These are phyloP conservation scores for Diutina mesorugosa DNA, from an alignment of 1,139 yeast genomes.

Conservation along the genomic window DNA sequence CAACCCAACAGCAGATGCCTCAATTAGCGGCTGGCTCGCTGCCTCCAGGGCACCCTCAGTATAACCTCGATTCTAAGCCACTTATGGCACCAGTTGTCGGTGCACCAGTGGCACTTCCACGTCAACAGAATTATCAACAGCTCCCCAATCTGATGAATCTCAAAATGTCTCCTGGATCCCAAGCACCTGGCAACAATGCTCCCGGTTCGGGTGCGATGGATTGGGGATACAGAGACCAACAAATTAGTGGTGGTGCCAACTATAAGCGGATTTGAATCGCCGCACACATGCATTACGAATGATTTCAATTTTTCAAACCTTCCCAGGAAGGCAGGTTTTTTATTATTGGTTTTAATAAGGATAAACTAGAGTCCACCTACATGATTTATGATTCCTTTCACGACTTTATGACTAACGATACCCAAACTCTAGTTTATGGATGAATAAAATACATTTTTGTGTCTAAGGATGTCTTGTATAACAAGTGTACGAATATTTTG, in stretches of 20 bases:
- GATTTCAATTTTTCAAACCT: background rate
- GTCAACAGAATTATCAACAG: background rate
- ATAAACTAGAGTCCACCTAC: background rate
- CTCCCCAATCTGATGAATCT: background rate
- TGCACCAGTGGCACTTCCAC: background rate
- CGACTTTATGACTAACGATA: background rate
- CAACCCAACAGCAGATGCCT: background rate
- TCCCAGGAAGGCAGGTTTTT: background rate
- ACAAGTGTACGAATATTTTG: too few species aligned
- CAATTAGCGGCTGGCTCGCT: background rate
- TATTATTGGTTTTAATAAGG: background rate
- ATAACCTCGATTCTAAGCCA: background rate
- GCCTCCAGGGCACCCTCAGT: background rate
- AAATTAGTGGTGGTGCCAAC: background rate
- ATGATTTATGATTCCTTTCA: background rate
- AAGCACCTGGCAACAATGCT: background rate
- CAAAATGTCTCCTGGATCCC: background rate
- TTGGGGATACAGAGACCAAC: conserved; percentile 1
- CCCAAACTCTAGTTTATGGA: background rate
- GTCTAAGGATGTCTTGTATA: background rate
- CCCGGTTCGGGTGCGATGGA: background rate
- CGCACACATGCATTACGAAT: background rate
- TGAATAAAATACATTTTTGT: background rate
- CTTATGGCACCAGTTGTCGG: background rate
- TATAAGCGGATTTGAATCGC: background rate